phyloP scores from a whole-genome alignment of 192 early-diverging fungal species.

The Coemansia sp. region DNA sequence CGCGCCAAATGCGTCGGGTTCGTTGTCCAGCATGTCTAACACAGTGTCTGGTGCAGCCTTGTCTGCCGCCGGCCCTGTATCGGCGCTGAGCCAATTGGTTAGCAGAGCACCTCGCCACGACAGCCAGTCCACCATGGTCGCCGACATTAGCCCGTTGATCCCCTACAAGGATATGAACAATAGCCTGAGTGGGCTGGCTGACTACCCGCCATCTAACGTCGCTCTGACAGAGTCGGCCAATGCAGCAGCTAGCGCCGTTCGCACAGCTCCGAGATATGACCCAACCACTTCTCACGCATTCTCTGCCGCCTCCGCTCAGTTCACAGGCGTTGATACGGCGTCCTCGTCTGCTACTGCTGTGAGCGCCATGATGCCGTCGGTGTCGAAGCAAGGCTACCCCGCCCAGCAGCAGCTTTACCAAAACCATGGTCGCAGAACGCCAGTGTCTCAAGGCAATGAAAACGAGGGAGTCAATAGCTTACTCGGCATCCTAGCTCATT shows the following conservation, averaged over 20 bases:
- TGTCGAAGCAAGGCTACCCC: neutral
- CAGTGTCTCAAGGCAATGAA: too few relatives aligned
- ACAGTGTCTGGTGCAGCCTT: neutral
- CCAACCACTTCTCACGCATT: neutral
- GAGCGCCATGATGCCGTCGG: neutral
- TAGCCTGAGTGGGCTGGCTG: neutral
- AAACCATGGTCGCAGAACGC: neutral
- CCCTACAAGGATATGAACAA: neutral
- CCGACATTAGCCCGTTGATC: constrained; percentile 5
- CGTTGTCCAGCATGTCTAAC: neutral
- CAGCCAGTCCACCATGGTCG: constrained; percentile 6
- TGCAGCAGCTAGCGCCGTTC: neutral
- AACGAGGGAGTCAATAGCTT: too few relatives aligned
- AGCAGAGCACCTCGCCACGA: constrained; percentile 1
- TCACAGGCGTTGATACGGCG: neutral
- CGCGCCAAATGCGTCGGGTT: neutral
- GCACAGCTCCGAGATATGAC: neutral
- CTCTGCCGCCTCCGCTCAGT: neutral
- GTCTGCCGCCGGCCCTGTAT: neutral
- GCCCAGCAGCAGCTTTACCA: neutral
- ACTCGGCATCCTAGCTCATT: too few relatives aligned
- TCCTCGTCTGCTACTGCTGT: neutral
- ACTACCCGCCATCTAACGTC: neutral
- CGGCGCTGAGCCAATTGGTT: neutral
- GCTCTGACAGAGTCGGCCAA: neutral